A percentile compares a stretch with the other conserved stretches of the same genome.
phyloP scores from a whole-genome alignment of 306 rosid species.

The Begonia fuchsioides region DNA sequence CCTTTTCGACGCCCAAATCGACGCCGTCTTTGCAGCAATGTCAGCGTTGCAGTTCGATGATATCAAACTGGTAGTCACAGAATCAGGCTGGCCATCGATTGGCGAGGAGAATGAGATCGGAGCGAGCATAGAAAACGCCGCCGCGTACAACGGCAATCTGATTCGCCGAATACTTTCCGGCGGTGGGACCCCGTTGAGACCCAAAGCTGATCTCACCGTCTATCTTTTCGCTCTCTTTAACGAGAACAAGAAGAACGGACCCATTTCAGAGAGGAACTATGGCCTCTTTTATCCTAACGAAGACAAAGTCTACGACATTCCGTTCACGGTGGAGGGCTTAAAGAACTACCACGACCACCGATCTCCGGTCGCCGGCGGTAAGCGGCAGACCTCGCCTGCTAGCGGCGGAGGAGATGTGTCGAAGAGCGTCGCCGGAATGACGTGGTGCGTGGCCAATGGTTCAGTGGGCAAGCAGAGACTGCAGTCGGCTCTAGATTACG shows the following conservation, averaged over 20 bases:
- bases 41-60: conserved; percentile 54
- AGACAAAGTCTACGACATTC: conserved; percentile 51
- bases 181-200: conserved; percentile 69
- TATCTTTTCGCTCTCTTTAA: conserved; percentile 80
- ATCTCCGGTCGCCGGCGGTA: conserved; percentile 14
- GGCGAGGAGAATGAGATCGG: conserved; percentile 76
- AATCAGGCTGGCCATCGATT: conserved; percentile 86
- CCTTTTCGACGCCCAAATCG: conserved; percentile 89
- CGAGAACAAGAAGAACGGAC: conserved; percentile 65
- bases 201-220: conserved; percentile 78
- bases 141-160: conserved; percentile 78
- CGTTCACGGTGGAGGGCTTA: conserved; percentile 46
- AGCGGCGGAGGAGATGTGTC: conserved; percentile 44
- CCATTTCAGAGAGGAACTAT: conserved; percentile 75
- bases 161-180: conserved; percentile 58
- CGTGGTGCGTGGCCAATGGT: conserved; percentile 94
- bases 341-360: conserved; percentile 28
- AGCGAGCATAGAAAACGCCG: conserved; percentile 69
- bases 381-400: conserved; percentile 2
- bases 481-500: conserved; percentile 65
- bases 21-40: conserved; percentile 87
- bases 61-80: conserved; percentile 48
- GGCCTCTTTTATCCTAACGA: conserved; percentile 70
- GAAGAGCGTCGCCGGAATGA: conserved; percentile 46
- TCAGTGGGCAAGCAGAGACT: conserved; percentile 42